phyloP scores from a whole-genome alignment of 108 stramenopile species.

The Nitzschia sp. region DNA sequence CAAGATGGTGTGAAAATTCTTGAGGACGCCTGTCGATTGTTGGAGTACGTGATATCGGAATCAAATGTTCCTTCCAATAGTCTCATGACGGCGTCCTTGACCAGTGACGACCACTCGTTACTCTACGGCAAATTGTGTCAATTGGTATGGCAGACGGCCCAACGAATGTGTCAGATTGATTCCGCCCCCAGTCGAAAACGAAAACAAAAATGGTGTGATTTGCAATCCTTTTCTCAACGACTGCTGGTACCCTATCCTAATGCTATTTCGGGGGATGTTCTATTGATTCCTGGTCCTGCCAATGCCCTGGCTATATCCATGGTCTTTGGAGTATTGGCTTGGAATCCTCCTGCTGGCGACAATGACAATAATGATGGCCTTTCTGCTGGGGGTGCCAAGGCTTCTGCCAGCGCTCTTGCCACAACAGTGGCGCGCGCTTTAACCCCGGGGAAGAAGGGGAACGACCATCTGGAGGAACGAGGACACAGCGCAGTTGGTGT shows the following conservation, averaged over 20 bases:
- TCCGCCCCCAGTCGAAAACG: slow-evolving; percentile 3
- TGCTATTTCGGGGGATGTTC: not conserved
- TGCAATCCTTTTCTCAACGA: slow-evolving; percentile 21
- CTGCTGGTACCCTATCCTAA: not conserved
- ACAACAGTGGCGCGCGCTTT: slow-evolving; percentile 22
- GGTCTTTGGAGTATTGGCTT: slow-evolving; percentile 34
- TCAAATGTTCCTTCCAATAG: not conserved
- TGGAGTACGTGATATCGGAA: not conserved
- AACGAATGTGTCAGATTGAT: slow-evolving; percentile 17
- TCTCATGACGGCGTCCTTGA: not conserved
- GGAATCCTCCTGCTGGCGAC: slow-evolving; percentile 30
- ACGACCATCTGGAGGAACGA: not conserved
- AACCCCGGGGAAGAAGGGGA: not conserved
- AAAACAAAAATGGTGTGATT: slow-evolving; percentile 32
- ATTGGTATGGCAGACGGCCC: not conserved
- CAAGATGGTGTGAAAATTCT: not conserved
- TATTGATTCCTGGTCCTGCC: not conserved
- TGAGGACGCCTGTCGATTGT: not conserved
- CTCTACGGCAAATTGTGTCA: slow-evolving; percentile 3
- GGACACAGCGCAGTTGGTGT: not conserved
- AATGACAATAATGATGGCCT: slow-evolving; percentile 5
- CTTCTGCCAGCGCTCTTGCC: slow-evolving; percentile 46
- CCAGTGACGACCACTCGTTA: not conserved
- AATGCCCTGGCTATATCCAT: slow-evolving; percentile 28
- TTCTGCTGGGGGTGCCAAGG: slow-evolving; percentile 16